Conservation (phyloP, 2,329 filamentous ascomycete genomes). For the Chaetomiaceae sp. region DNA sequence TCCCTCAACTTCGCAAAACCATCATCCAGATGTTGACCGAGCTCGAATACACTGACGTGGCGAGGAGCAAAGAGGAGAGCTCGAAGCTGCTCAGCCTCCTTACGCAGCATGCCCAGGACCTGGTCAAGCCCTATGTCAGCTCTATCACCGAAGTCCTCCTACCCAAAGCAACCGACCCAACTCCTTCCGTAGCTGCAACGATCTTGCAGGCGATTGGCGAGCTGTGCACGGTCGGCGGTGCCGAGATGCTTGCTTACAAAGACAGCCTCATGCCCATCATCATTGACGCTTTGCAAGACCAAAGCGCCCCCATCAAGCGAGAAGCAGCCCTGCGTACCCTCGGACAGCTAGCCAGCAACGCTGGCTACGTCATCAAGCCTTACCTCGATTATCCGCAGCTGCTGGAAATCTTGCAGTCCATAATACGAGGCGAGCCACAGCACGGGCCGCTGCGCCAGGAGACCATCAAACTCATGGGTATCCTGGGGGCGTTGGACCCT, state of each 20-base stretch:
- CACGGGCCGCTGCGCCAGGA: slow-evolving; percentile 81
- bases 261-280: slow-evolving; percentile 91
- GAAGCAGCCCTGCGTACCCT: slow-evolving; percentile 87
- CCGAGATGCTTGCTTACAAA: slow-evolving; percentile 90
- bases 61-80: slow-evolving; percentile 93
- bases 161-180: slow-evolving; percentile 80
- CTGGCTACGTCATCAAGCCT: slow-evolving; percentile 93
- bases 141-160: slow-evolving; percentile 93
- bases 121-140: slow-evolving; percentile 95
- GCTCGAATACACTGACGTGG: slow-evolving; percentile 90
- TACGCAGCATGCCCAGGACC: slow-evolving; percentile 82
- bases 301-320: slow-evolving; percentile 82
- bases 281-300: slow-evolving; percentile 86
- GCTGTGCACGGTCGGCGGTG: slow-evolving; percentile 85
- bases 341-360: slow-evolving; percentile 89
- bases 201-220: slow-evolving; percentile 95
- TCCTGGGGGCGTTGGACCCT: slow-evolving; percentile 87
- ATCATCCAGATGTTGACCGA: slow-evolving; percentile 94
- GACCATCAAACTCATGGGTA: slow-evolving; percentile 94
- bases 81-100: slow-evolving; percentile 87
- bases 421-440: slow-evolving; percentile 84
- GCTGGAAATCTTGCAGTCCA: slow-evolving; percentile 84
- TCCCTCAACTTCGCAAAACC: slow-evolving; percentile 89
- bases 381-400: slow-evolving; percentile 94
- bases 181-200: slow-evolving; percentile 83